A percentile compares a stretch with the other conserved stretches of the same genome.
Evolutionary conservation across 1,284 basidiomycete genomes (phyloP).

Genomic region (Trametes polyzona): DNA sequence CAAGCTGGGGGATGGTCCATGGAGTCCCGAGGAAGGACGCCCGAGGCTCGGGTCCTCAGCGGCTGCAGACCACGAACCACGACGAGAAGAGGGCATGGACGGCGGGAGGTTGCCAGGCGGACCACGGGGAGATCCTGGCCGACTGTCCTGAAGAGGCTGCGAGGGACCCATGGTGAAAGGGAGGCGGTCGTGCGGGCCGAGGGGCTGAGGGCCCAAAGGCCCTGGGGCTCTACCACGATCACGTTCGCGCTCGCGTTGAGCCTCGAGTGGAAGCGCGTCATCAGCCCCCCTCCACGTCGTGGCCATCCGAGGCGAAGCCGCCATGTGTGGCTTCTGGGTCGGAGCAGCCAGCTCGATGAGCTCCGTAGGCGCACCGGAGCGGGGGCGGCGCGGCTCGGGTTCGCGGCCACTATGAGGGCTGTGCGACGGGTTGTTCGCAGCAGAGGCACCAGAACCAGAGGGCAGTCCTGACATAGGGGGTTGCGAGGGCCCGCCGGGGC

Average conservation of each 20-base stretch:
- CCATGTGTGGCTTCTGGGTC: constrained; percentile 14
- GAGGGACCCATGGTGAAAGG: constrained; percentile 57
- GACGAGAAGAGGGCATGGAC: constrained; percentile 33
- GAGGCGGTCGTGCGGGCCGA: constrained; percentile 40
- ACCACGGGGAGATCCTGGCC: constrained; percentile 29
- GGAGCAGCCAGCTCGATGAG: constrained; percentile 51
- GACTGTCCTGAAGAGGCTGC: constrained; percentile 39
- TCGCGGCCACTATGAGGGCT: constrained; percentile 34
- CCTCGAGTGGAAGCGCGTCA: constrained; percentile 14
- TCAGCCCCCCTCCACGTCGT: constrained; percentile 30
- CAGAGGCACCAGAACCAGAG: constrained; percentile 10
- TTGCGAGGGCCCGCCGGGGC: constrained; percentile 19
- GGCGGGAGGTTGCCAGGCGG: constrained; percentile 27
- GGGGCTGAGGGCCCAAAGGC: constrained; percentile 38
- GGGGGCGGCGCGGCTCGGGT: constrained; percentile 35
- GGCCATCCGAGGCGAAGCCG: constrained; percentile 25
- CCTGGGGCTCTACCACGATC: constrained; percentile 31
- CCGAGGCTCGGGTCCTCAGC: constrained; percentile 23
- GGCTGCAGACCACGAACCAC: constrained; percentile 37
- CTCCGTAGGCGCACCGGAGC: constrained; percentile 45
- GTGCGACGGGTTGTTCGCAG: constrained; percentile 9
- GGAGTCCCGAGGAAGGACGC: constrained; percentile 27
- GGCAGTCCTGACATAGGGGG: constrained; percentile 28
- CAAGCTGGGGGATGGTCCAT: constrained; percentile 13
- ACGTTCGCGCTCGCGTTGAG: constrained; percentile 24